phyloP scores from a whole-genome alignment of 768 basidiomycete genomes.

The Leccinum pellstonianum region DNA sequence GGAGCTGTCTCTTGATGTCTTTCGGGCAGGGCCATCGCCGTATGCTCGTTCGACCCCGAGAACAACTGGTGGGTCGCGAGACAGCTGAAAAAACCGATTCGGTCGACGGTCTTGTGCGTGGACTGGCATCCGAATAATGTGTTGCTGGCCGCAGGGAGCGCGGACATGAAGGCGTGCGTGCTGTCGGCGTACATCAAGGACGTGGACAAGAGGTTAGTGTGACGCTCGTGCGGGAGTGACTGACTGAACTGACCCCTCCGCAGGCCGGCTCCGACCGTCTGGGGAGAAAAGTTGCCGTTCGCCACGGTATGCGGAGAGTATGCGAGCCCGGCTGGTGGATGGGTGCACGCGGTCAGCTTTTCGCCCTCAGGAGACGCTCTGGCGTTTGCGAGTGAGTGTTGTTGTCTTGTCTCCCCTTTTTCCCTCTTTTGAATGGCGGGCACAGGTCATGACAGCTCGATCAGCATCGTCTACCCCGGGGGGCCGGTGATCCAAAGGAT shows the following conservation, averaged over 20 bases:
- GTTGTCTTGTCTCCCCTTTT: background rate
- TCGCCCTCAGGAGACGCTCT: conserved; percentile 94
- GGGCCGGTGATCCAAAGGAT: conserved; percentile 73
- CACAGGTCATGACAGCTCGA: conserved; percentile 90
- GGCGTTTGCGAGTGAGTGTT: conserved; percentile 83
- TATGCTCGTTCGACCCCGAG: conserved; percentile 96
- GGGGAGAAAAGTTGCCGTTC: conserved; percentile 99
- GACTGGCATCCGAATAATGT: conserved; percentile 99
- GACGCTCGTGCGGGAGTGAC: background rate
- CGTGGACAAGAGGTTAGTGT: conserved; percentile 79
- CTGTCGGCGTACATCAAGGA: conserved; percentile 99
- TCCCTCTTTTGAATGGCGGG: conserved; percentile 4
- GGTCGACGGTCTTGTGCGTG: conserved; percentile 89
- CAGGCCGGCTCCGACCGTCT: conserved; percentile 85
- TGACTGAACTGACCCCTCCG: conserved; percentile 4
- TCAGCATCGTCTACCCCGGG: conserved; percentile 89
- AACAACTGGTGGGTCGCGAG: conserved; percentile 99
- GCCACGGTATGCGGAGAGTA: conserved; percentile 98
- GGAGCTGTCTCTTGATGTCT: background rate
- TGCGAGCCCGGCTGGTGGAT: conserved; percentile 84
- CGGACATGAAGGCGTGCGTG: conserved; percentile 96
- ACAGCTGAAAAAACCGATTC: conserved; percentile 94
- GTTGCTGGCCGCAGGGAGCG: conserved; percentile 92
- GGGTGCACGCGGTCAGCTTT: conserved; percentile 96
- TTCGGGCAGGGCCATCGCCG: conserved; percentile 73